A percentile compares a stretch with the other conserved stretches of the same genome.
Conservation (phyloP, 345 rosid species). For the Triadica sebifera region DNA sequence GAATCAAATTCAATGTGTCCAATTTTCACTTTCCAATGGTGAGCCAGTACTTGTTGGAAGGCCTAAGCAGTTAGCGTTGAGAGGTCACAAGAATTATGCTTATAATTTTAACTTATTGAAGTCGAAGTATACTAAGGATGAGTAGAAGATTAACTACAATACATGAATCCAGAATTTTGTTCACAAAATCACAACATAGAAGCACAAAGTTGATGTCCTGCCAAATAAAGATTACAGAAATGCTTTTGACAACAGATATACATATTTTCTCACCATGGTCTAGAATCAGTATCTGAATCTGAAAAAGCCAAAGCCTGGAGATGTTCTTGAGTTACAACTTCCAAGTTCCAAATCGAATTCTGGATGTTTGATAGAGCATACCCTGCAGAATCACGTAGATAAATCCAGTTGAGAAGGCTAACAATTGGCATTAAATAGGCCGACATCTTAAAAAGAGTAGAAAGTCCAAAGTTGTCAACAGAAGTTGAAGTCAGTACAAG, state of each 20-base stretch:
- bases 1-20: neutral
- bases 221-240: neutral
- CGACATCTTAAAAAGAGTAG: neutral
- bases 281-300: slow-evolving; percentile 13
- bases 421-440: neutral
- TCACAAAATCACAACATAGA: slow-evolving; percentile 8
- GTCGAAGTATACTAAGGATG: neutral
- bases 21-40: neutral
- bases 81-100: neutral
- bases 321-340: slow-evolving; percentile 6
- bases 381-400: slow-evolving; percentile 8
- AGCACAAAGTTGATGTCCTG: neutral
- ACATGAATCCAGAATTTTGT: neutral
- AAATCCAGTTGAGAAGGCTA: neutral
- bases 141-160: neutral
- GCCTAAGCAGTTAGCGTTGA: neutral
- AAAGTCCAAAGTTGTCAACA: neutral
- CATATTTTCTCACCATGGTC: neutral
- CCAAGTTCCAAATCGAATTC: neutral
- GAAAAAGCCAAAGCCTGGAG: neutral
- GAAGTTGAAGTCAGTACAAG: neutral
- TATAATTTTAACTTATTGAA: neutral
- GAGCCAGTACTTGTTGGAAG: neutral
- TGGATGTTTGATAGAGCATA: slow-evolving; percentile 8
- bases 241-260: neutral